Base-by-base conservation (phyloP, 768 basidiomycete genomes). In the Leccinum uliginosum region DNA sequence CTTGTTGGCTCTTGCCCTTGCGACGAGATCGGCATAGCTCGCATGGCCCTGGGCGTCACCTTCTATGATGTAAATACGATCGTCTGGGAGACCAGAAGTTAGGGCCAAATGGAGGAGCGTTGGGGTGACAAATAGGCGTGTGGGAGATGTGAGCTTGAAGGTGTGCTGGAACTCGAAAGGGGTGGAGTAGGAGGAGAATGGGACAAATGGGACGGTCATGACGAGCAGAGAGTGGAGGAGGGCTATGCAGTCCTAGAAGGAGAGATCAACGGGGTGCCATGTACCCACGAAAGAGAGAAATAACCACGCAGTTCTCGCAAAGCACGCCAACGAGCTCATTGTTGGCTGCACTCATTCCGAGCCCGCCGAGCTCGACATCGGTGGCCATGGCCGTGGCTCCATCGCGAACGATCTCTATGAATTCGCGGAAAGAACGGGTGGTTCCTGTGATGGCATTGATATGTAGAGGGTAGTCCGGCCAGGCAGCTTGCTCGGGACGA, bases 311-410 rank as follows among this genome's bases (percentile, higher is more conserved):
- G 65, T 91, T 91, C 47, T 85, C 79, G 68, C 81, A 82, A 65
- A 89, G 78, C 15, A 91, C 80, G 6, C 86, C 89, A 19, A 89
- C 76, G 23, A 89, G 80, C 52, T 87, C 84, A 0, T 75, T 75
- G 19, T 78, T 73, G 43, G 73, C 74, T 0, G 69, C 67, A 6
- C 69, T 63, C 11, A 91, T 65, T 0, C 80, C 86, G 1, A 87
- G 72, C 0, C 89, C 86, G 1, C 86, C 86, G 17, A 78, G 66
- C 0, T 71, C 60, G 12, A 71, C 56, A 6, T 80, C 74, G n/a
- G 72, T 66, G 3, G 73, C 79, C 12, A 89, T 73, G 0, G 80
- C 85, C 0, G 86, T 86, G 3, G 83, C 80, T 15, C 80, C 79
- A 50, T 82, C 76, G 9, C 76, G 72, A 0, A 88, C 76, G 14